Evolutionary conservation across 352 stramenopile genomes (phyloP).

Genomic region (Globisporangium nagaii): DNA sequence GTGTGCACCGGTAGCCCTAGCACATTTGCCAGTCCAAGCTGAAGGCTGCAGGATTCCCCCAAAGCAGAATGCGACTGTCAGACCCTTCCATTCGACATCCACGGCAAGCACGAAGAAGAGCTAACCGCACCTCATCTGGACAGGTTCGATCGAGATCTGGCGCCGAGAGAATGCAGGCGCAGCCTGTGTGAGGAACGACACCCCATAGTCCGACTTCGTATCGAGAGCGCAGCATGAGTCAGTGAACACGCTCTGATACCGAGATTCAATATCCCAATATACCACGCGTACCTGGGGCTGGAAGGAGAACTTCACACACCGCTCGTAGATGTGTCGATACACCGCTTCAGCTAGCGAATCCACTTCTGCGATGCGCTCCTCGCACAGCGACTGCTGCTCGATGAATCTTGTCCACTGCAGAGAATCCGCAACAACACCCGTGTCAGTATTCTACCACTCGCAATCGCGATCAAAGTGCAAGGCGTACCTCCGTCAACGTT

Average conservation of each 20-base stretch:
- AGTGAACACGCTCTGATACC: not conserved
- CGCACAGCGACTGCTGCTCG: conserved; percentile 43
- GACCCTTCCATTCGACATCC: not conserved
- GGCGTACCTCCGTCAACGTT: conserved; percentile 54
- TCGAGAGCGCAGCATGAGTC: not conserved
- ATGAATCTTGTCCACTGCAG: conserved; percentile 64
- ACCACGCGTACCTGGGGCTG: conserved; percentile 52
- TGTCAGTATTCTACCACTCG: not conserved
- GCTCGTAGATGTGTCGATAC: conserved; percentile 75
- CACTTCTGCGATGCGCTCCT: conserved; percentile 53
- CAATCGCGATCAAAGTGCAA: not conserved
- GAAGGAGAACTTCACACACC: conserved; percentile 66
- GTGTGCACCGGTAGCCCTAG: conserved; percentile 54
- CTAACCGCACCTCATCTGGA: conserved; percentile 70
- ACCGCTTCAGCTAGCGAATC: conserved; percentile 67
- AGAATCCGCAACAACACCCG: too few species aligned
- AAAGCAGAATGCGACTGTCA: not conserved
- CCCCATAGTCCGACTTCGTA: conserved; percentile 68
- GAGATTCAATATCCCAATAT: not conserved
- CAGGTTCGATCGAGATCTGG: conserved; percentile 60
- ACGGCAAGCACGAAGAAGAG: not conserved
- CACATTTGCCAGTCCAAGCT: conserved; percentile 71
- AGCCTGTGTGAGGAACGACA: conserved; percentile 68
- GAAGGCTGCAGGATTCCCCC: conserved; percentile 29
- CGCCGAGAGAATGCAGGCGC: conserved; percentile 45